phyloP scores from a whole-genome alignment of 768 basidiomycete genomes.

The Kwoniella europaea region DNA sequence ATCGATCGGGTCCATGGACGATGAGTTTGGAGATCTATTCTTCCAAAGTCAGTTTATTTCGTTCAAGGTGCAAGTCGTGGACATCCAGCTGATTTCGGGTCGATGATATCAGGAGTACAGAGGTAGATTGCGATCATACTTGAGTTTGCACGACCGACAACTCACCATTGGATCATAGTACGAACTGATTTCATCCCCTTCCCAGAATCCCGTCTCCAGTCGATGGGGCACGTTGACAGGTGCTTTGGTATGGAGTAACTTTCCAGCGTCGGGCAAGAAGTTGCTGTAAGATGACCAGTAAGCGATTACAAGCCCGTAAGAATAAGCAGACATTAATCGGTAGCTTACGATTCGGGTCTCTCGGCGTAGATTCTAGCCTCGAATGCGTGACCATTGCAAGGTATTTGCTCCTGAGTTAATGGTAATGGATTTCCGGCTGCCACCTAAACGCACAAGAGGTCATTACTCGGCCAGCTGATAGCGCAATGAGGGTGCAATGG shows the following conservation, averaged over 20 bases:
- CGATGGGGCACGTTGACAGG: conserved; percentile 77
- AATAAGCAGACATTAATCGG: too few species aligned
- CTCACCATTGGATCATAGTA: conserved; percentile 55
- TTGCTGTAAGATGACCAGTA: conserved; percentile 57
- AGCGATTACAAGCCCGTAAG: neutral
- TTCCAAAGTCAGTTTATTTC: neutral
- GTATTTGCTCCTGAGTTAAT: conserved; percentile 74
- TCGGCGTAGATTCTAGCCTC: conserved; percentile 96
- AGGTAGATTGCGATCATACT: neutral
- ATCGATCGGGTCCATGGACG: conserved; percentile 80
- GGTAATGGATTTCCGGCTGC: conserved; percentile 87
- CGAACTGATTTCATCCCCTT: conserved; percentile 60
- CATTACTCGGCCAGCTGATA: neutral
- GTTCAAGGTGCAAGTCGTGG: too few species aligned
- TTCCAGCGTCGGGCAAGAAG: conserved; percentile 89
- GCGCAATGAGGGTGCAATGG: neutral
- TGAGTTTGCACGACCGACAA: neutral
- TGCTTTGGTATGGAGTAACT: conserved; percentile 77
- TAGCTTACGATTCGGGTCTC: conserved; percentile 75
- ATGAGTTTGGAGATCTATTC: conserved; percentile 64
- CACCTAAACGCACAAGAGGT: conserved; percentile 62
- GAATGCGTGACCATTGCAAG: conserved; percentile 88
- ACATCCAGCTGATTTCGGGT: too few species aligned
- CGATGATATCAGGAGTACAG: too few species aligned
- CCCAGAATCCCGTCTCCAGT: conserved; percentile 86